Evolutionary conservation across 2,329 filamentous ascomycete genomes (phyloP).

Genomic region (Ambrosiella xylebori): DNA sequence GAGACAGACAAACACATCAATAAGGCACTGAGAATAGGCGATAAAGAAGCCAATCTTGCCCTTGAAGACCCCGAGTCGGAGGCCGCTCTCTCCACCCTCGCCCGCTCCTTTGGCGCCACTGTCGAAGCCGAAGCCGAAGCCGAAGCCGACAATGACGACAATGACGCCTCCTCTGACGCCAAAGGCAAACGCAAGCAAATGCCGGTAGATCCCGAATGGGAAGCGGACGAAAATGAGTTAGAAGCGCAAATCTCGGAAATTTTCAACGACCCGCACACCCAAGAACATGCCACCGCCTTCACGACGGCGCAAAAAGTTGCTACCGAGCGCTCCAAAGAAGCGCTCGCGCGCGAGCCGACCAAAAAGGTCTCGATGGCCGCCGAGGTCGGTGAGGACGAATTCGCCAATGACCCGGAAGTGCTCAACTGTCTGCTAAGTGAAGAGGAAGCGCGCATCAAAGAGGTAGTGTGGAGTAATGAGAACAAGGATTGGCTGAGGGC

Average conservation of each 20-base stretch:
- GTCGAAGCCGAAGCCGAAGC: neutral
- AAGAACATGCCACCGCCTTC: conserved; percentile 39
- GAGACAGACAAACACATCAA: neutral
- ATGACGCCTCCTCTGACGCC: conserved; percentile 14
- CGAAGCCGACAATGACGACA: neutral
- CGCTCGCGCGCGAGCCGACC: conserved; percentile 29
- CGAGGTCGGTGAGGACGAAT: conserved; percentile 63
- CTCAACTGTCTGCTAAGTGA: conserved; percentile 57
- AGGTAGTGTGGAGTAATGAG: conserved; percentile 83
- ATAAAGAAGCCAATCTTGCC: neutral
- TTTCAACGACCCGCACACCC: conserved; percentile 43
- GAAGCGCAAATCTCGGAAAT: conserved; percentile 55
- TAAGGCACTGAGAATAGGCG: no score
- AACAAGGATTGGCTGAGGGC: conserved; percentile 86
- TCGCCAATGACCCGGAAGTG: conserved; percentile 80
- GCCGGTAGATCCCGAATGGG: conserved; percentile 45
- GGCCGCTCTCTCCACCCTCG: conserved; percentile 25
- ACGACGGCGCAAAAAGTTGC: conserved; percentile 40
- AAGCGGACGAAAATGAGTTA: conserved; percentile 44
- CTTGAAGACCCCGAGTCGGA: conserved; percentile 14
- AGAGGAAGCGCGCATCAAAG: conserved; percentile 65
- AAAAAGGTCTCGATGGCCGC: conserved; percentile 39
- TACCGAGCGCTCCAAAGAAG: conserved; percentile 34
- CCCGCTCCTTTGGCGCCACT: conserved; percentile 24
- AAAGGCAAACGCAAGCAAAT: conserved; percentile 18